These are phyloP conservation scores for Cryptococcus deneoformans DNA, from an alignment of 1,284 basidiomycete genomes.

Conservation along the genomic window DNA sequence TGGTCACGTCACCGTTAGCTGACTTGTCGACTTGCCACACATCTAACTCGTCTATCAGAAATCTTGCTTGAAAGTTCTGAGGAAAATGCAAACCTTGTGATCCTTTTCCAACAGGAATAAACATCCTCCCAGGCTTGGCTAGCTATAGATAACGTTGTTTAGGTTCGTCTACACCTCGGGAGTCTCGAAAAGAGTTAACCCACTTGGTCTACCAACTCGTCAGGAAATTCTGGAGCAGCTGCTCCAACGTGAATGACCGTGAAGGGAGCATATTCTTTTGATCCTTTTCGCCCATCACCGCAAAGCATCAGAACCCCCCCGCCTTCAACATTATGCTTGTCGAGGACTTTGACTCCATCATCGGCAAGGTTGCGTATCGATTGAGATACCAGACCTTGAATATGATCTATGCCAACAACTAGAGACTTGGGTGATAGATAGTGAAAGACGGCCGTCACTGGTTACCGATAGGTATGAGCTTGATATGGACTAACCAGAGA, in stretches of 20 bases:
- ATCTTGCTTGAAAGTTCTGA: not conserved
- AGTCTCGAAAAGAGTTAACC: constrained; percentile 1
- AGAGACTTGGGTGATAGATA: constrained; percentile 61
- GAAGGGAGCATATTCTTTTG: constrained; percentile 60
- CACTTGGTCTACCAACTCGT: constrained; percentile 62
- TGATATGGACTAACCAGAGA: not conserved
- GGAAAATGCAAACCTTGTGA: constrained; percentile 31
- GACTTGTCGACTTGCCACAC: constrained; percentile 82
- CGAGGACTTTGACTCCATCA: constrained; percentile 56
- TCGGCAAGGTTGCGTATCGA: constrained; percentile 64
- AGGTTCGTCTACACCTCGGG: not conserved
- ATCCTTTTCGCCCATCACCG: constrained; percentile 80
- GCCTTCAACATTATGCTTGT: constrained; percentile 30
- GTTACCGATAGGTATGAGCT: too few relatives aligned
- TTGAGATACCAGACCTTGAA: constrained; percentile 70
- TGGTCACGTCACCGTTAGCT: constrained; percentile 62
- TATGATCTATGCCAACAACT: constrained; percentile 90
- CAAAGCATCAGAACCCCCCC: constrained; percentile 59
- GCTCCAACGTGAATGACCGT: constrained; percentile 94
- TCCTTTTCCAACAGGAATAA: constrained; percentile 79
- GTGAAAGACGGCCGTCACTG: constrained; percentile 64
- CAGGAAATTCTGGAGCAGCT: constrained; percentile 74
- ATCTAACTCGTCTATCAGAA: constrained; percentile 44
- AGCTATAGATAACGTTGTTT: constrained; percentile 56
- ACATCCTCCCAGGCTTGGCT: constrained; percentile 81